Percentiles rank a stretch among this genome's conserved stretches.
Conservation (phyloP, 345 rosid genomes). For the Carallia pectinifolia region DNA sequence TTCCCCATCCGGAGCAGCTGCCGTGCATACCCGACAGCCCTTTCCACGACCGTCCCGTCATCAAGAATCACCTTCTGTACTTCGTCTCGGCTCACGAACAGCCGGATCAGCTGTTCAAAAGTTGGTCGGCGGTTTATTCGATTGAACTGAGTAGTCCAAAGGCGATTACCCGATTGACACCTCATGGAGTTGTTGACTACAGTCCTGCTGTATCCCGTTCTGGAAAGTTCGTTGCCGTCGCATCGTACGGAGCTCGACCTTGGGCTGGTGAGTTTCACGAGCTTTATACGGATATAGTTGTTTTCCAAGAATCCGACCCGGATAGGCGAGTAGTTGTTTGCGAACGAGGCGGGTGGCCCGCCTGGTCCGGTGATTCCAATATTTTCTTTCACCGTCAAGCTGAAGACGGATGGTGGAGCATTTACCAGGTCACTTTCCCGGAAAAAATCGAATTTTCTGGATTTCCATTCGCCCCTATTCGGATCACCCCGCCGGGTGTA, state of each 20-base stretch:
- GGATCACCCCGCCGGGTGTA: conserved; percentile 80
- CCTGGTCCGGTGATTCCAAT: conserved; percentile 67
- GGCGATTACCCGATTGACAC: conserved; percentile 52
- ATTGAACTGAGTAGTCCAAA: conserved; percentile 16
- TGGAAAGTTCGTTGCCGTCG: conserved; percentile 64
- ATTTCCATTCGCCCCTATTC: conserved; percentile 36
- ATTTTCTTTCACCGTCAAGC: conserved; percentile 79
- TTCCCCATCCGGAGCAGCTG: conserved; percentile 39
- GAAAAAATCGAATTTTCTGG: conserved; percentile 19
- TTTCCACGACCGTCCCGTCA: conserved; percentile 78
- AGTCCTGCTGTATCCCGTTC: conserved; percentile 67
- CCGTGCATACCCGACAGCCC: conserved; percentile 51
- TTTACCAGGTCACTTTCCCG: conserved; percentile 48
- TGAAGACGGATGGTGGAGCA: conserved; percentile 96
- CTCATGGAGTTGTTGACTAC: conserved; percentile 52
- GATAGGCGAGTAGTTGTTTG: conserved; percentile 45
- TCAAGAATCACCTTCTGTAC: conserved; percentile 47
- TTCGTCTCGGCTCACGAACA: conserved; percentile 76
- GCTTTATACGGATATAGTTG: conserved; percentile 62
- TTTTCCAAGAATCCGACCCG: conserved; percentile 50
- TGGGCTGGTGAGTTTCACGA: conserved; percentile 84
- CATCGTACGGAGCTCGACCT: conserved; percentile 64
- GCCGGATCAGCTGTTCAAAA: conserved; percentile 52
- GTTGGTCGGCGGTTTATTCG: conserved; percentile 71
- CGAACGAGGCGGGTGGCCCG: conserved; percentile 81